A percentile compares a stretch with the other conserved stretches of the same genome.
These are phyloP conservation scores for Nicotiana noctiflora DNA, from an alignment of 257 asterid species.

Conservation along the genomic window DNA sequence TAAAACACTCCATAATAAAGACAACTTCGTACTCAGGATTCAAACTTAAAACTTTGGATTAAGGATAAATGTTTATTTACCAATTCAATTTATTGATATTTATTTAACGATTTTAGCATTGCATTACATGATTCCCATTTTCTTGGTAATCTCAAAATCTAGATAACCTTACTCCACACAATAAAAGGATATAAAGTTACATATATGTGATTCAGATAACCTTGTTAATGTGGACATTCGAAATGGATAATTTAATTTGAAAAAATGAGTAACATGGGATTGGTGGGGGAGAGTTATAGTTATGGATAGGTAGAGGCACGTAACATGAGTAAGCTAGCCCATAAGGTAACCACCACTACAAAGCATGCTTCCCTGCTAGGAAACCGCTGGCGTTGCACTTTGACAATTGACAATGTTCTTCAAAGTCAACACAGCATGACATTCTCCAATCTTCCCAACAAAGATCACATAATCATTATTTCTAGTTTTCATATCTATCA, in stretches of 20 bases:
- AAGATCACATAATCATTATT: neutral
- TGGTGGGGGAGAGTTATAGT: no score
- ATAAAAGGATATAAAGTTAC: neutral
- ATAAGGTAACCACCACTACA: neutral
- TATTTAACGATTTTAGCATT: conserved; percentile 1
- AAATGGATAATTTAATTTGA: no score
- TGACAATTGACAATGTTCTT: neutral
- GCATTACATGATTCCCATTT: neutral
- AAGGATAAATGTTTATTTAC: no score
- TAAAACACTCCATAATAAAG: no score
- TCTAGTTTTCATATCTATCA: neutral
- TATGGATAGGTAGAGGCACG: neutral
- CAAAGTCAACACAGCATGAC: conserved; percentile 13
- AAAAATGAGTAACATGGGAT: neutral
- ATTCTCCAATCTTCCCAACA: neutral
- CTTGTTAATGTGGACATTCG: neutral
- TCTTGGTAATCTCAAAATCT: no score
- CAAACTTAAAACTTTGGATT: no score
- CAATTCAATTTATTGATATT: neutral
- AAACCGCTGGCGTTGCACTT: conserved; percentile 19
- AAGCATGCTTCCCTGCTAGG: conserved; percentile 13
- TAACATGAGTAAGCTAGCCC: neutral
- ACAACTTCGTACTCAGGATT: accelerated
- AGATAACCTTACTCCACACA: no score
- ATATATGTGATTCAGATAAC: no score